Base-by-base conservation (phyloP, 192 early-diverging fungal species). In the Entomortierella beljakovae region DNA sequence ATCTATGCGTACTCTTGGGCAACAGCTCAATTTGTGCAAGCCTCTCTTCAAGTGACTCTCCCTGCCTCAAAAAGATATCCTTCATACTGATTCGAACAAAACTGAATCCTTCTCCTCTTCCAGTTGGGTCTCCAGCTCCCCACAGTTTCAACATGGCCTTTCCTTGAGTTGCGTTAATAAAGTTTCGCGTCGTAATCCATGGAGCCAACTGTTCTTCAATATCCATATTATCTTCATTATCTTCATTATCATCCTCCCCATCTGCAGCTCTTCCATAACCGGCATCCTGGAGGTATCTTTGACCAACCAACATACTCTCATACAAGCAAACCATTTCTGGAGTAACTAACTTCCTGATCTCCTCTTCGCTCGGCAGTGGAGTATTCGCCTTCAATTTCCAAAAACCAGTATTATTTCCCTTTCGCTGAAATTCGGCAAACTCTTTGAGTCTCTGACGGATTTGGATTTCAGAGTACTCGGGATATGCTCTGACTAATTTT, bases 31-130 rank as follows among this genome's bases (percentile, higher is more conserved):
- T 94, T 81, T 94, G 89, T n/a, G 92, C 93, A 64, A 91, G 80
- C 80, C 92, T 91, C 51, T 95, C 94, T 61, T 94, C 91, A 13
- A 91, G 89, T 32, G 90, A 91, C 76, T 96, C 95, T 23, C 94
- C 94, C 13, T 91, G 87, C 23, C 94, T 85, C 70, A 97, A 84
- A 67, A 99, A 97, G 58, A 97, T 97, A 64, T 98, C 98, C 83
- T 97, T 98, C 96, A 98, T 98, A 16, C 93, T 94, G 25, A 94
- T 94, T 31, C 96, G 90, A 67, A 99, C 94, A 81, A 97, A 99
- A 86, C 97, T 98, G 70, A 99, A 98, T 10, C 96, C 98, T 69
- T 98, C 97, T 51, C 95, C 96, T 48, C 88, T 81, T 13, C 96
- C 98, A 0, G 97, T 97, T 7, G 98, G 98, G 82, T 99, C 98